Evolutionary conservation across 225 moss, liverwort and hornwort species (phyloP).

Genomic region (Straminergon stramineum): DNA sequence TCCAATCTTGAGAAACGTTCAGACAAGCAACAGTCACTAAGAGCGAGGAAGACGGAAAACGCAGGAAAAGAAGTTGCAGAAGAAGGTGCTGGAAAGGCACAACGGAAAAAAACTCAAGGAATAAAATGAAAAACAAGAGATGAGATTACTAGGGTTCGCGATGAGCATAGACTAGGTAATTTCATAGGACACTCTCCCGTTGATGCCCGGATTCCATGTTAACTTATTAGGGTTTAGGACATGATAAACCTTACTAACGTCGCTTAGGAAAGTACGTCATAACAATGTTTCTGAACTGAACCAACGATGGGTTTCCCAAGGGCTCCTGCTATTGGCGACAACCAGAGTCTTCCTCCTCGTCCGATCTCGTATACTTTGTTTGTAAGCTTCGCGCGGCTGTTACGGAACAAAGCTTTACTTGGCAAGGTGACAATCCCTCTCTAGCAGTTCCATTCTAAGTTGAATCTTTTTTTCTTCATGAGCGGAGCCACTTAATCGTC

Average conservation of each 20-base stretch:
- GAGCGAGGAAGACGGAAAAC: neutral
- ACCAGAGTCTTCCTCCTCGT: neutral
- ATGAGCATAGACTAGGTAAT: neutral
- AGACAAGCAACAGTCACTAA: neutral
- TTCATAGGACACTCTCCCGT: neutral
- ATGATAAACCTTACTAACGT: neutral
- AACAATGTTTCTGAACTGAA: neutral
- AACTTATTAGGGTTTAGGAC: neutral
- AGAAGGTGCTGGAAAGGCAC: neutral
- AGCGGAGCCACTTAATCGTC: neutral
- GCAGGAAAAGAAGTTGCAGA: neutral
- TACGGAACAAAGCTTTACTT: neutral
- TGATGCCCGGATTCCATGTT: neutral
- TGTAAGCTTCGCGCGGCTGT: neutral
- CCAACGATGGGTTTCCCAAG: neutral
- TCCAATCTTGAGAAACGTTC: neutral
- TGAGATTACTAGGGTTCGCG: neutral
- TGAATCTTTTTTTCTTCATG: neutral
- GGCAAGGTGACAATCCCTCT: neutral
- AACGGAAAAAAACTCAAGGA: neutral
- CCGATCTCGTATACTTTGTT: neutral
- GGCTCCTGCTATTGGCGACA: neutral
- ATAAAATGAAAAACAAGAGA: neutral
- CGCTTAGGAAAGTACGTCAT: neutral
- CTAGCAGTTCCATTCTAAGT: neutral